Evolutionary conservation across 2,329 filamentous ascomycete species (phyloP), one percentile per base, ranked within the genome.

Genomic region (Colletotrichum sp.): DNA sequence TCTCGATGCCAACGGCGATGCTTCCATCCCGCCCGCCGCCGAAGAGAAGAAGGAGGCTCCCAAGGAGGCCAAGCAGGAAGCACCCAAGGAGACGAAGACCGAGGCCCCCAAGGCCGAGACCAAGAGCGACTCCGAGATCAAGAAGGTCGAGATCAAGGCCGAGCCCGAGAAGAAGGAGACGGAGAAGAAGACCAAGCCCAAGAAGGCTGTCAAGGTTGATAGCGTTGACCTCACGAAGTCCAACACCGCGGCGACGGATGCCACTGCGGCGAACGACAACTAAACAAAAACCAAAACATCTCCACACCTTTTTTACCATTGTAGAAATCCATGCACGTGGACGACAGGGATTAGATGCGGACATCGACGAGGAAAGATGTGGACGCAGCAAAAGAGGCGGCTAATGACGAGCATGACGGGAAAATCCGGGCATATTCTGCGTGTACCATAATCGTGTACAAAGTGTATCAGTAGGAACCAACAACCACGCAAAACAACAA

Each of bases 181-280:
- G 43, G 60, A 71, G 61, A 64, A 74, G 36, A 74, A 76, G 62
- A 67, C 68, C 22, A 68, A 71, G 58, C 64, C 28, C n/a, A 52
- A 71, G 71, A 30, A 27, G 55, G 74, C 64, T 16, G 30, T 65
- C 36, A 28, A 9, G 8, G 72, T 74, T 13, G 77, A 77, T 28
- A 58, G 48, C 18, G 72, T 75, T 9, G 72, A 75, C 68, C 72
- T 75, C 15, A 62, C 79, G 7, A 68, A 75, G 66, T 43, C 75
- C 43, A 81, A 82, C 4, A 80, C 77, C 74, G 76, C 77, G 68
- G 81, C 81, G 2, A 77, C 78, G 16, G 83, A 85, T 62, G 83
- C 83, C 36, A 84, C 83, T 2, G 77, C 74, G 22, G 83, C 82
- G 27, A 84, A 84, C 78, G 72, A 78, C n/a, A 75, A 71, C 43